Base-by-base conservation (phyloP, 148 eudicot species). In the Pharnaceum exiguum region DNA sequence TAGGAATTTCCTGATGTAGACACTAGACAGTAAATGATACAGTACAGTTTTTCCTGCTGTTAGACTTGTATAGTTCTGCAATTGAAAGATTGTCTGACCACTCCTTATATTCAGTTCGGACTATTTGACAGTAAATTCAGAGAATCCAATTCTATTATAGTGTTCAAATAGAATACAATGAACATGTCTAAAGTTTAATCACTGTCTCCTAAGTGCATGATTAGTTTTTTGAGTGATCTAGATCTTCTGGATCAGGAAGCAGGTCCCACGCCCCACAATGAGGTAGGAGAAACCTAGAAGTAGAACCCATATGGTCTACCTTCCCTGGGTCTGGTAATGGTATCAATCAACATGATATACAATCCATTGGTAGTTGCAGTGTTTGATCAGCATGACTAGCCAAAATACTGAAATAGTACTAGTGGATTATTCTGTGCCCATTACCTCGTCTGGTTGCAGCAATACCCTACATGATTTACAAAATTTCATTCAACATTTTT, bases 291-390 rank as follows among this genome's bases (percentile, higher is more conserved):
- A 43, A n/a, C n/a, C n/a, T 29, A 11, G 16, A 3, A 26, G 27
- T 49, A 32, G 35, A 46, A 48, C 28, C 12, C 57, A 29, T 57
- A 51, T 23, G 33, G 15, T 24, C 13, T 17, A 12, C 7, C 43
- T 25, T 57, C 58, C 27, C 23, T 65, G 16, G 2, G 49, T n/a
- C n/a, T n/a, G n/a, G n/a, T n/a, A n/a, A n/a, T n/a, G n/a, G n/a
- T 6, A 57, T 49, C 18, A 48, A 30, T 29, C 58, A 47, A 48
- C 38, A 24, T 46, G 78, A 60, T 55, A 67, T 71, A 70, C 62
- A 26, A 32, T 24, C 56, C 46, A 30, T 18, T 51, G 22, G 39
- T 65, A 25, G 73, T 55, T 69, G 67, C 50, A 47, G 2, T 65
- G 60, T 56, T 39, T 35, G 24, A 67, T 51, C 49, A 58, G 24